Base-by-base conservation (phyloP, 2,329 filamentous ascomycete species). In the Phialophora macrospora region DNA sequence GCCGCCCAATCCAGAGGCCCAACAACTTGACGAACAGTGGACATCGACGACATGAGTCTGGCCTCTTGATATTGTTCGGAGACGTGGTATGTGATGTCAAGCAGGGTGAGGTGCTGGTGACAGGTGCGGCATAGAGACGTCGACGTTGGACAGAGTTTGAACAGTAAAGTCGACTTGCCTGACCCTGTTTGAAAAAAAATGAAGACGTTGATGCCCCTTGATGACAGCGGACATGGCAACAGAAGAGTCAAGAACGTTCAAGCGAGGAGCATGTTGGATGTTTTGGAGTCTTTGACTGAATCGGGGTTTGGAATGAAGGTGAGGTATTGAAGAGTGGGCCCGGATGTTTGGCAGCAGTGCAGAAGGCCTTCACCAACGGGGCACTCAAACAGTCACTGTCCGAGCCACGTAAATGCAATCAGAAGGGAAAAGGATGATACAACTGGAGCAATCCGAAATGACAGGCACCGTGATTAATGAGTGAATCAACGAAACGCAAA, bases 281-380 rank as follows among this genome's bases (percentile, higher is more conserved):
- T 69, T 69, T 64, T 62, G 67, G 49, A 51, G 60, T 22, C 55
- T 52, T 67, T 55, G 64, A 60, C 64, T 65, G 68, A 68, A 70
- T 66, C 48, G 56, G 66, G 63, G 62, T 54, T 30, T 66, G 68
- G 68, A 70, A 70, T 70, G 66, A 70, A 63, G 60, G 60, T 38
- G 30, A 44, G 51, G 59, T 67, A 62, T 64, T 61, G 63, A 63
- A 62, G 55, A 60, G 68, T 58, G 58, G 68, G 62, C 62, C 62
- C 32, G 57, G 46, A 60, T 58, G 62, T 64, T 48, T 63, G 48
- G 57, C 57, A 57, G 26, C 20, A 24, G 52, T 30, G 24, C 52
- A 38, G 55, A 62, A 46, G 51, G 60, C 30, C 61, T 64, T 63
- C 55, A 68, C 62, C 55, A 59, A 67, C 55, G 58, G 28, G 55